These are phyloP conservation scores for Globisporangium nagaii DNA, from an alignment of 352 stramenopile species.

Conservation along the genomic window DNA sequence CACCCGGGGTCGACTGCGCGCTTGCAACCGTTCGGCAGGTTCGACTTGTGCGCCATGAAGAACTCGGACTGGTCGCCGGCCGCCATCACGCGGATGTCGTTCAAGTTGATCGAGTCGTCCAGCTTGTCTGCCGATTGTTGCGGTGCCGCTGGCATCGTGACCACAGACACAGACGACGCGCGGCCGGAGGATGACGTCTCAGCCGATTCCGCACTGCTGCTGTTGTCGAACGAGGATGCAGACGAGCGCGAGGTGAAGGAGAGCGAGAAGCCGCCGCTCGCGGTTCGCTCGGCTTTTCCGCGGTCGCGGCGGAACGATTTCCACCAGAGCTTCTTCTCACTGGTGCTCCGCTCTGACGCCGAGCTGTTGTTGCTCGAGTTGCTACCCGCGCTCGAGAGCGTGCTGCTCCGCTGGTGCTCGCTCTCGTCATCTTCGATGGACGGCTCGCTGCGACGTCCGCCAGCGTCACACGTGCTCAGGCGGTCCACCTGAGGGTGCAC, in stretches of 20 bases:
- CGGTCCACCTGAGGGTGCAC: slow-evolving; percentile 29
- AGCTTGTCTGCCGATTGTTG: slow-evolving; percentile 29
- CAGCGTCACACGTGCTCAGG: slow-evolving; percentile 18
- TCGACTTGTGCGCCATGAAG: slow-evolving; percentile 43
- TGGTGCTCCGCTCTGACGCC: slow-evolving; percentile 35
- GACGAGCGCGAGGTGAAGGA: slow-evolving; percentile 35
- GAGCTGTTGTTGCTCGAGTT: slow-evolving; percentile 23
- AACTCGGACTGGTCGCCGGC: slow-evolving; percentile 44
- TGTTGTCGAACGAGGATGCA: slow-evolving; percentile 14
- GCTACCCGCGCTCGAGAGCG: slow-evolving; percentile 7
- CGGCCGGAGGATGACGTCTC: slow-evolving; percentile 3
- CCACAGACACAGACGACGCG: slow-evolving; percentile 3
- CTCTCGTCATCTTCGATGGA: slow-evolving; percentile 13
- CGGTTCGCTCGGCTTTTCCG: slow-evolving; percentile 52
- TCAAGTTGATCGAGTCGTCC: slow-evolving; percentile 54
- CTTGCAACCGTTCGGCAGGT: slow-evolving; percentile 38
- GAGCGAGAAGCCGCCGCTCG: slow-evolving; percentile 56
- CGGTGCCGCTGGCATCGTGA: slow-evolving; percentile 6
- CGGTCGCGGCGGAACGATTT: slow-evolving; percentile 55
- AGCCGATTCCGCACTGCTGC: slow-evolving; percentile 3
- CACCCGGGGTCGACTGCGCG: slow-evolving; percentile 46
- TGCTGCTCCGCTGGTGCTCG: slow-evolving; percentile 11
- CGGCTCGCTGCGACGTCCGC: slow-evolving; percentile 21
- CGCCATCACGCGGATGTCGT: slow-evolving; percentile 48
- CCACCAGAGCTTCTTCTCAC: slow-evolving; percentile 72